Evolutionary conservation across 805 yeast species (phyloP), one percentile per base, ranked within the genome.

Genomic region (Starmerella potacharoeniae): DNA sequence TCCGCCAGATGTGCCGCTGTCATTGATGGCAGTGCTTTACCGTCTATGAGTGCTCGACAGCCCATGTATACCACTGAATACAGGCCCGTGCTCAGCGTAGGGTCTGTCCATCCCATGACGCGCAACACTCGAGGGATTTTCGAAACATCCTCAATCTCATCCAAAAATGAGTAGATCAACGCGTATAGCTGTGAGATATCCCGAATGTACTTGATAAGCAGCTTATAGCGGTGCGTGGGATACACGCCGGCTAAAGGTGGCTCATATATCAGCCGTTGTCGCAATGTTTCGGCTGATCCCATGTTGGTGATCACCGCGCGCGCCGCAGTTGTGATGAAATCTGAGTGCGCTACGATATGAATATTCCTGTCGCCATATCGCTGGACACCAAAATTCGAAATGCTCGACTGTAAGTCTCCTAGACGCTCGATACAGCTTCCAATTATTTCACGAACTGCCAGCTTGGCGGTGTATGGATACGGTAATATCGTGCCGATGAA

Each of bases 231-330:
- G 6, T 64, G 60, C 6, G 60, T 56, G 4, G 73, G 73, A 64
- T 70, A 69, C 4, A 57, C 52, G 6, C 73, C 73, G 1, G 62
- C 57, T 31, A 69, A 43, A 2, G 68, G 64, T 0, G 73, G 73
- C 59, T 69, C 73, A 51, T 57, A 69, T 28, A 62, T 56, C n/a
- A 67, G 53, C 16, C 64, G 57, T 10, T 43, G 45, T 9, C 60
- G 43, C 6, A 64, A 37, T 6, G 53, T 50, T 29, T 60, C 64
- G 0, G 65, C 65, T 6, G 64, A 57, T 22, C 45, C 33, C 40
- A 59, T 34, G 28, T 57, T 58, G 2, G 62, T 60, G 37, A 60
- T 56, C 22, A 59, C 57, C 3, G 59, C 59, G 10, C 62, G 51
- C 1, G 62, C 57, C 13, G 54, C 49, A 11, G 55, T 49, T 1